phyloP scores from a whole-genome alignment of 495 filamentous ascomycete species.

The Diplogelasinospora grovesii region DNA sequence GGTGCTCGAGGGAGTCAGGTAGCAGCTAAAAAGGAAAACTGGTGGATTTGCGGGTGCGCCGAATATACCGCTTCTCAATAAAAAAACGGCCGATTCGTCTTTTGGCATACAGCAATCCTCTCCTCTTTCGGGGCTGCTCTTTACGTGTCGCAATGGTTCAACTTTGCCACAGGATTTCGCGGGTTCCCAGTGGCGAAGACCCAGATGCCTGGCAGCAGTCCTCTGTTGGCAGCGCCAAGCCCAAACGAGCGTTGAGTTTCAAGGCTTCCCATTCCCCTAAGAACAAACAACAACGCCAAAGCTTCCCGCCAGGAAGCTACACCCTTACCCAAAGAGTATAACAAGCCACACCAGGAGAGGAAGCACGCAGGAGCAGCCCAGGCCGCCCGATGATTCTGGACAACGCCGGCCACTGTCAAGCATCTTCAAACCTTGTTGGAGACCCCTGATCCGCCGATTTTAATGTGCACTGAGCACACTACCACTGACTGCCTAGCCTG shows the following conservation, averaged over 20 bases:
- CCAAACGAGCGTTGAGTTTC: not conserved
- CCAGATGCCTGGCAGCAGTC: not conserved
- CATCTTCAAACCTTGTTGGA: constrained; percentile 2
- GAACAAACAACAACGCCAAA: not conserved
- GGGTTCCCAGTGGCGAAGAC: not conserved
- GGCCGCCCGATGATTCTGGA: constrained; percentile 7
- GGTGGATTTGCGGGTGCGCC: constrained; percentile 15
- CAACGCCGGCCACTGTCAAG: constrained; percentile 1
- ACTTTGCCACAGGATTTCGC: constrained; percentile 24
- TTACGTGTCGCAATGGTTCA: constrained; percentile 28
- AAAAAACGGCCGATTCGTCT: constrained; percentile 19
- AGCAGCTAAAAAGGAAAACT: constrained; percentile 14
- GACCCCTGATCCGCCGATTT: constrained; percentile 18
- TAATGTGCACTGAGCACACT: constrained; percentile 47
- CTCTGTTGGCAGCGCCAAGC: no score
- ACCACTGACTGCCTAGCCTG: constrained; percentile 44
- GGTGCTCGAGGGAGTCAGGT: constrained; percentile 22
- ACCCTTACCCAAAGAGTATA: constrained; percentile 3
- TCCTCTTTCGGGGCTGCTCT: constrained; percentile 9
- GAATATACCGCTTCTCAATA: constrained; percentile 17
- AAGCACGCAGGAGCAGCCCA: constrained; percentile 8
- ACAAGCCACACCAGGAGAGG: constrained; percentile 10
- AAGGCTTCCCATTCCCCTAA: not conserved
- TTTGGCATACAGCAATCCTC: constrained; percentile 13
- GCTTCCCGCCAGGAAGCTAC: not conserved